Conservation (phyloP, 169 alveolate species). For the Theileria annulata region DNA sequence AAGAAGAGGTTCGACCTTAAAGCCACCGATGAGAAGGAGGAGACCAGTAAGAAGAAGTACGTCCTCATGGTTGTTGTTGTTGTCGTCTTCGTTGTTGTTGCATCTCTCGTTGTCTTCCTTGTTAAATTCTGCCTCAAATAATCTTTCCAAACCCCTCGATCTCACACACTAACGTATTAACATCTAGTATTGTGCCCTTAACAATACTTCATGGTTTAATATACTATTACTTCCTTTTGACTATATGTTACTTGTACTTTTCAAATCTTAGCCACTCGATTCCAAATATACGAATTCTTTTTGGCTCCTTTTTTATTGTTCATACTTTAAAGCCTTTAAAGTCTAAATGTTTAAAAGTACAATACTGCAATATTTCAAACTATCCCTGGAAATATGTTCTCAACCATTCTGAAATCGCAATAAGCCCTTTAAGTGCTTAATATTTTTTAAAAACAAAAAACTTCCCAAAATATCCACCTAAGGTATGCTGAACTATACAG, state of each 20-base stretch:
- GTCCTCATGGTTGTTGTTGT: constrained; percentile 23
- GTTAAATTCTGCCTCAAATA: constrained; percentile 15
- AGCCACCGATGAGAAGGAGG: neutral
- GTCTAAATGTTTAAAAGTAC: neutral
- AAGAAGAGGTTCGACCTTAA: neutral
- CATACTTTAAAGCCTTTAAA: too few relatives aligned
- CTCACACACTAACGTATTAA: neutral
- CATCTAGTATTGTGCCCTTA: neutral
- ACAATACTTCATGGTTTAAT: neutral
- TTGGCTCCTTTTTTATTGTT: too few relatives aligned
- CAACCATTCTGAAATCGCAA: neutral
- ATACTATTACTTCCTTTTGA: neutral
- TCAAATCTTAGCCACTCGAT: too few relatives aligned
- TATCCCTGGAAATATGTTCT: neutral
- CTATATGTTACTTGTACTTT: neutral
- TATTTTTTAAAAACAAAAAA: too few relatives aligned
- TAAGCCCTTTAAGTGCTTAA: too few relatives aligned
- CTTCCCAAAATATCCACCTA: neutral
- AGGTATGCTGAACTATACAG: neutral
- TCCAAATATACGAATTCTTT: too few relatives aligned
- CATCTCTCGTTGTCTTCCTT: constrained; percentile 20
- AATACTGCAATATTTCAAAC: neutral
- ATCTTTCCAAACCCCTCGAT: neutral
- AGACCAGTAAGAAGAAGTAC: constrained; percentile 18
- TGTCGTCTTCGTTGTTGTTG: constrained; percentile 19